Evolutionary conservation across 2,329 filamentous ascomycete species (phyloP).

Genomic region (Aspergillus spinulosporus): DNA sequence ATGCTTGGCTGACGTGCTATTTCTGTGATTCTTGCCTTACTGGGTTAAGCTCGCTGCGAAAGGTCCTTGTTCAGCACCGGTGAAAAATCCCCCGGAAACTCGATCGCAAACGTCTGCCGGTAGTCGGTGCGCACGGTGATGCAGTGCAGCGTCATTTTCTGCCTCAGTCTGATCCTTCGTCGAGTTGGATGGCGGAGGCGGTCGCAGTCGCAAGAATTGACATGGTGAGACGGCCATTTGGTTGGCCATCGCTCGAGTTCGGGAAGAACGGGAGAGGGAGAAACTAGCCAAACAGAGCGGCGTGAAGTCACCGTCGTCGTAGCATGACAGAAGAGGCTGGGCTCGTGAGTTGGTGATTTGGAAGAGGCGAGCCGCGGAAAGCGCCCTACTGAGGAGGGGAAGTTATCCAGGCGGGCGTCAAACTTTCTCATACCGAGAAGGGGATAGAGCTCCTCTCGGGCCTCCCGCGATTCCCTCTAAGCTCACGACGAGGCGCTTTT

Average conservation of each 20-base stretch:
- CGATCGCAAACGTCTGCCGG: conserved; percentile 20
- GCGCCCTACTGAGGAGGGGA: conserved; percentile 18
- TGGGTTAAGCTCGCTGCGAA: conserved; percentile 15
- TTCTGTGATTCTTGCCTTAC: conserved; percentile 11
- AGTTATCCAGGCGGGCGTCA: conserved; percentile 7
- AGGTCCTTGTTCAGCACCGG: conserved; percentile 21
- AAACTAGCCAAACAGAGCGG: not conserved
- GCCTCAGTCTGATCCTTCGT: not conserved
- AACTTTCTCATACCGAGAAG: conserved; percentile 11
- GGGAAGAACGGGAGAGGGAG: not conserved
- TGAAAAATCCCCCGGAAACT: conserved; percentile 36
- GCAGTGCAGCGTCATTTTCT: conserved; percentile 2
- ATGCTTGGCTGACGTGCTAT: conserved; percentile 32
- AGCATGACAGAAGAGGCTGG: conserved; percentile 1
- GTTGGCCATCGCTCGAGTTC: not conserved
- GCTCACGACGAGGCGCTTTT: conserved; percentile 4
- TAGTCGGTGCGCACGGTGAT: conserved; percentile 11
- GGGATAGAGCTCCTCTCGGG: conserved; percentile 15
- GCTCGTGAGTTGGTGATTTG: not conserved
- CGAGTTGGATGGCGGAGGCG: not conserved
- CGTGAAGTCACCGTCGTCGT: not conserved
- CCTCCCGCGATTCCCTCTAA: conserved; percentile 9
- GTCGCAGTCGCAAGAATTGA: conserved; percentile 1
- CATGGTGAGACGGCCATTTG: not conserved
- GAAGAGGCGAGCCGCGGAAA: conserved; percentile 26